phyloP scores from a whole-genome alignment of 208 protist species.

The Leishmania martiniquensis region DNA sequence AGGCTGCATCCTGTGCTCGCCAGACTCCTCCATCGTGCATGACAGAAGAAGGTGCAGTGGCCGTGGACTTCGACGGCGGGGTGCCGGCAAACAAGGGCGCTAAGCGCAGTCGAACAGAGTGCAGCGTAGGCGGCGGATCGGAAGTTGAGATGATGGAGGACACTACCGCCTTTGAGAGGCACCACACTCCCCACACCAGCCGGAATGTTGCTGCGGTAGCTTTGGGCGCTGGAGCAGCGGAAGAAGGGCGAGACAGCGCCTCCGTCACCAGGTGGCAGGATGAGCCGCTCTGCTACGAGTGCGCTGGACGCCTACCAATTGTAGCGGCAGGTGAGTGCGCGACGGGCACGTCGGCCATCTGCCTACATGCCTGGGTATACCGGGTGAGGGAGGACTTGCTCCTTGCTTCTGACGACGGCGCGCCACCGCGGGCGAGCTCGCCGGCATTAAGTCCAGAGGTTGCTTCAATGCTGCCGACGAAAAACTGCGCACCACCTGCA shows the following conservation, averaged over 20 bases:
- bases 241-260: neutral
- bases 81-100: neutral
- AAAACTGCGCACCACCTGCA: neutral
- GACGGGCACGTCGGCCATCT: slow-evolving; percentile 39
- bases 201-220: neutral
- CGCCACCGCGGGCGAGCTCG: neutral
- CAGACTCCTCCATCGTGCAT: neutral
- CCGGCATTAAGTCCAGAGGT: neutral
- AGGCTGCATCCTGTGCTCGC: neutral
- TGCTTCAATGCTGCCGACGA: neutral
- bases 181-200: neutral
- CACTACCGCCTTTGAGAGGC: neutral
- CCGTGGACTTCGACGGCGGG: neutral
- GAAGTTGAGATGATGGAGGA: neutral
- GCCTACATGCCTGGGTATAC: slow-evolving; percentile 80
- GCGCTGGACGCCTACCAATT: slow-evolving; percentile 51
- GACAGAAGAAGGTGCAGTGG: neutral
- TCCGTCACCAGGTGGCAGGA: neutral
- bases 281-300: slow-evolving; percentile 81
- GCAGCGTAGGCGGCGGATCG: neutral
- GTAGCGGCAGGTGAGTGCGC: slow-evolving; percentile 40
- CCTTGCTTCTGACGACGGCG: neutral
- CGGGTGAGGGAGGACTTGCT: slow-evolving; percentile 47
- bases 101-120: slow-evolving; percentile 3
- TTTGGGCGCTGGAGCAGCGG: neutral